phyloP scores from a whole-genome alignment of 2,329 filamentous ascomycete species.

The Fusarium pseudograminearum region DNA sequence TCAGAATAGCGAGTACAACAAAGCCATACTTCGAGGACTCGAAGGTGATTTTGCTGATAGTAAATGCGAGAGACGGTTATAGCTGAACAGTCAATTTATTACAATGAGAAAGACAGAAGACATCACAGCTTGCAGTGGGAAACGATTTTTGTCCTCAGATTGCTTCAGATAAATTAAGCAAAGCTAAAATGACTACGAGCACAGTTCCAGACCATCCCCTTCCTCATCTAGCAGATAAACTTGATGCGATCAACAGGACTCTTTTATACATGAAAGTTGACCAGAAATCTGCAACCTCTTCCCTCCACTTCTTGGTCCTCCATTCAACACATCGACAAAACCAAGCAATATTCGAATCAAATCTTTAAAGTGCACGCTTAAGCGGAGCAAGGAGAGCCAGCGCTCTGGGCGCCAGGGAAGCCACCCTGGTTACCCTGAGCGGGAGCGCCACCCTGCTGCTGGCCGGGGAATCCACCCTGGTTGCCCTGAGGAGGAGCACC shows the following conservation, averaged over 20 bases:
- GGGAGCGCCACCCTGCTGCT: background rate
- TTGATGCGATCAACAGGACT: slow-evolving; percentile 31
- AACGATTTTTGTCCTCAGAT: slow-evolving; percentile 8
- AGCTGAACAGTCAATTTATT: accelerated
- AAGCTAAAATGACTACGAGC: slow-evolving; percentile 32
- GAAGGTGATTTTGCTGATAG: background rate
- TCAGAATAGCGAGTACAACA: background rate
- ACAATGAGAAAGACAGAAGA: background rate
- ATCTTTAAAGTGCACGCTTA: background rate
- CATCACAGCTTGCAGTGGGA: background rate
- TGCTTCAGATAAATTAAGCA: slow-evolving; percentile 30
- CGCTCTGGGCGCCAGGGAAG: slow-evolving; percentile 10
- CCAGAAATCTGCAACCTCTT: slow-evolving; percentile 20
- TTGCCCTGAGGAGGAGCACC: background rate
- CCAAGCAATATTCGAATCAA: slow-evolving; percentile 8
- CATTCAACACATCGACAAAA: slow-evolving; percentile 6
- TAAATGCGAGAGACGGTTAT: accelerated
- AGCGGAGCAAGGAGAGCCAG: slow-evolving; percentile 21
- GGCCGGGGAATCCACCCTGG: background rate
- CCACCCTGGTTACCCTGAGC: slow-evolving; percentile 4
- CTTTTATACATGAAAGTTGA: slow-evolving; percentile 24
- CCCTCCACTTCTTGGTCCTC: slow-evolving; percentile 12
- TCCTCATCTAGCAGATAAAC: slow-evolving; percentile 22
- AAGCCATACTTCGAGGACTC: too few species aligned
- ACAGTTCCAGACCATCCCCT: slow-evolving; percentile 33